Evolutionary conservation across 106 monocot species (phyloP).

Genomic region (Alisma plantagoaquatica): DNA sequence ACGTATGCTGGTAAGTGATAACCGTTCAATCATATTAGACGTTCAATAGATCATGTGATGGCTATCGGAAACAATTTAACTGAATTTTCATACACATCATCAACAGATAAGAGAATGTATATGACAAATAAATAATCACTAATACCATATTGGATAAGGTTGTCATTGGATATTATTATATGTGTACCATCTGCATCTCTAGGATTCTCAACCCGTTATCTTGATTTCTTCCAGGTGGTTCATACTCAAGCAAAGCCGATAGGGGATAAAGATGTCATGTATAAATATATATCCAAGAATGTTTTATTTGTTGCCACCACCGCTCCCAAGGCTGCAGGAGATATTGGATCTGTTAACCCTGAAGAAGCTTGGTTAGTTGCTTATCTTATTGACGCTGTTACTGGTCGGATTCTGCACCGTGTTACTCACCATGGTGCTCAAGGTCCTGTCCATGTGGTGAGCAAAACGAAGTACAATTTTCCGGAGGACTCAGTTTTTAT

Average conservation of each 20-base stretch:
- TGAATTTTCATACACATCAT: too few relatives aligned
- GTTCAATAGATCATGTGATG: too few relatives aligned
- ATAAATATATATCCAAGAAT: constrained; percentile 90
- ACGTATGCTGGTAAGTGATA: too few relatives aligned
- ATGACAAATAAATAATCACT: too few relatives aligned
- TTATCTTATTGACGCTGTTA: constrained; percentile 90
- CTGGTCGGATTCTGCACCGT: constrained; percentile 86
- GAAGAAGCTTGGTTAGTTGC: constrained; percentile 80
- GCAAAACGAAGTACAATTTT: constrained; percentile 17
- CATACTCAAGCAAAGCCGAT: constrained; percentile 95
- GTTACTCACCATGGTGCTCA: constrained; percentile 89
- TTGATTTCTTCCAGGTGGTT: constrained; percentile 53
- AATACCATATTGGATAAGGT: too few relatives aligned
- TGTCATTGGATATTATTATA: too few relatives aligned
- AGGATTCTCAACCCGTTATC: too few relatives aligned
- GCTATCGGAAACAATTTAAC: too few relatives aligned
- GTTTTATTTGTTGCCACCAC: constrained; percentile 79
- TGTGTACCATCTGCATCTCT: too few relatives aligned
- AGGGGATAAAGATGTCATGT: constrained; percentile 88
- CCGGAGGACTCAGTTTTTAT: too few relatives aligned
- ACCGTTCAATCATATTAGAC: too few relatives aligned
- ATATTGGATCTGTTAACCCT: constrained; percentile 76
- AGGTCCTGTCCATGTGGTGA: constrained; percentile 93
- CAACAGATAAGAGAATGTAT: too few relatives aligned
- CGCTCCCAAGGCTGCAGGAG: constrained; percentile 71